Evolutionary conservation across 768 basidiomycete genomes (phyloP).

Genomic region (Trametes coccinea): DNA sequence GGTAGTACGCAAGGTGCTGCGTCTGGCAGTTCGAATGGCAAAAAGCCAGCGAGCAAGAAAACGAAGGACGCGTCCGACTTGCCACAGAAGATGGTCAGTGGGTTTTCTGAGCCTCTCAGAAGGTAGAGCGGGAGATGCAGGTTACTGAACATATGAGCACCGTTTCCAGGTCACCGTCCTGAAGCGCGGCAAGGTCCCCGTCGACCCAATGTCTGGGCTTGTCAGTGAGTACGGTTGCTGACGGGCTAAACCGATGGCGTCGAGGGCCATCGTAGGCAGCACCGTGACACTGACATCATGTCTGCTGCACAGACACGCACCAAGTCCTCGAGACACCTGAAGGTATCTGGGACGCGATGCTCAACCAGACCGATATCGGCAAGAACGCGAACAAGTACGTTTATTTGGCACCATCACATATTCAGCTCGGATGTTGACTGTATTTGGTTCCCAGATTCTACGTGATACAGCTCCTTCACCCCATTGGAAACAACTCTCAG

Average conservation of each 20-base stretch:
- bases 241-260: not conserved
- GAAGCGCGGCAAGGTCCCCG: constrained; percentile 57
- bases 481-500: constrained; percentile 38
- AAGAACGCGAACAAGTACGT: constrained; percentile 52
- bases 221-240: constrained; percentile 41
- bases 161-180: constrained; percentile 43
- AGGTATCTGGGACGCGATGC: constrained; percentile 58
- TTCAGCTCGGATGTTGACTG: not conserved
- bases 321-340: constrained; percentile 48
- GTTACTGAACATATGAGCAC: not conserved
- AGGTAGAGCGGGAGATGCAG: not conserved
- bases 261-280: not conserved
- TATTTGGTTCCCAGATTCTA: constrained; percentile 45
- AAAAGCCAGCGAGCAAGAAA: constrained; percentile 15
- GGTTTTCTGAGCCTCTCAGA: not conserved
- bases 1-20: constrained; percentile 23
- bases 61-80: constrained; percentile 19
- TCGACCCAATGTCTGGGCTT: constrained; percentile 47
- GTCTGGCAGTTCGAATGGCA: constrained; percentile 4
- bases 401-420: not conserved
- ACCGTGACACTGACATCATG: not conserved
- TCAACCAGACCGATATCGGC: constrained; percentile 59
- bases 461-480: constrained; percentile 56
- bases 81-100: constrained; percentile 48
- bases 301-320: constrained; percentile 45